Conservation (phyloP, 352 stramenopile genomes). For the Blastocystis sp. region DNA sequence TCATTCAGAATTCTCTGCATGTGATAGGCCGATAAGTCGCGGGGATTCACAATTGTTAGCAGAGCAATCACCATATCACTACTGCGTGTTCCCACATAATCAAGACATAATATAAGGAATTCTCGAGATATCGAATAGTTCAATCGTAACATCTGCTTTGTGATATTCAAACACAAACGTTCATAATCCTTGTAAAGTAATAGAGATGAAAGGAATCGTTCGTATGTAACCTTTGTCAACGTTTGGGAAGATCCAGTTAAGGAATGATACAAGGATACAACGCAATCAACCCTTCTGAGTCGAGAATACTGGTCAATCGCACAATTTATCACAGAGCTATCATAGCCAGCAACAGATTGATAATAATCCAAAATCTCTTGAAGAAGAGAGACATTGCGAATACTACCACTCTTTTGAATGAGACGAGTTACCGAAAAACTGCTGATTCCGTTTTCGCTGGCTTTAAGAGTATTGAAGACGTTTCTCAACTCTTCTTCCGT, state of each 20-base stretch:
- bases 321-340: neutral
- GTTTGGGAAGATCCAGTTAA: neutral
- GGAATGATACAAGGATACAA: neutral
- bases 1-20: neutral
- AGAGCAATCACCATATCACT: conserved; percentile 31
- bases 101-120: neutral
- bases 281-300: neutral
- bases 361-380: neutral
- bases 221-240: neutral
- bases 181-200: neutral
- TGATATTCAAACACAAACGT: conserved; percentile 43
- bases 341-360: neutral
- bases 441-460: neutral
- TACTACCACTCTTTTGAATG: conserved; percentile 11
- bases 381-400: neutral
- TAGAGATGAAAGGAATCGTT: conserved; percentile 2
- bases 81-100: neutral
- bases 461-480: neutral
- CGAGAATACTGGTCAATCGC: conserved; percentile 12
- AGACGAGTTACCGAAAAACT: neutral
- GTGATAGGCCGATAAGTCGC: neutral
- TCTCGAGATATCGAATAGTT: neutral
- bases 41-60: neutral
- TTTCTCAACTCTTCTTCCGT: neutral
- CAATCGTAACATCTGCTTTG: conserved; percentile 43